Conservation (phyloP, 2,329 filamentous ascomycete species). For the Curvularia spicifera region DNA sequence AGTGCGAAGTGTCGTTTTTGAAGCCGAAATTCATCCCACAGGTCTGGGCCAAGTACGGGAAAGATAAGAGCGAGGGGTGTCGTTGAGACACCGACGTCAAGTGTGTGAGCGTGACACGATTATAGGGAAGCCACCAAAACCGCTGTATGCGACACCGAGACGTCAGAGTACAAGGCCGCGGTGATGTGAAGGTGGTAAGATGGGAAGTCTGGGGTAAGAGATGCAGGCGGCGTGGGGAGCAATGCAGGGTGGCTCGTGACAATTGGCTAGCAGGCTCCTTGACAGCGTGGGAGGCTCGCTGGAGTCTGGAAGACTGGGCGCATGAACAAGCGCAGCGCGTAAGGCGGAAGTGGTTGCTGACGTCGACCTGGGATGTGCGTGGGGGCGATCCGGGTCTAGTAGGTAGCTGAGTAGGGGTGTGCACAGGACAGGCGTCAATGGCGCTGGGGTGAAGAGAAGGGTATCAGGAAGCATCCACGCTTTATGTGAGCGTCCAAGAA, state of each 20-base stretch:
- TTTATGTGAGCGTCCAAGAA: slow-evolving; percentile 34
- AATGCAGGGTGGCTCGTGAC: slow-evolving; percentile 22
- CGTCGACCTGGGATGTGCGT: slow-evolving; percentile 11
- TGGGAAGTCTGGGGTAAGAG: slow-evolving; percentile 36
- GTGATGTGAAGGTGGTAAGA: slow-evolving; percentile 1
- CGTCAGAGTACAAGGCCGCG: slow-evolving; percentile 21
- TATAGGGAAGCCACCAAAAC: slow-evolving; percentile 14
- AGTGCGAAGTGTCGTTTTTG: slow-evolving; percentile 51
- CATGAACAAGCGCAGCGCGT: slow-evolving; percentile 31
- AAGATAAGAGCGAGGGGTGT: slow-evolving; percentile 3
- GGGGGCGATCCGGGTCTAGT: slow-evolving; percentile 10
- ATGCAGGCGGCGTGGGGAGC: slow-evolving; percentile 37
- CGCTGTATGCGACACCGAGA: slow-evolving; percentile 24
- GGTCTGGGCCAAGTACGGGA: slow-evolving; percentile 4
- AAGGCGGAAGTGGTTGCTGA: slow-evolving; percentile 30
- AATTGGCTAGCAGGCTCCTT: slow-evolving; percentile 35
- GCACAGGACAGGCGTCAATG: not conserved
- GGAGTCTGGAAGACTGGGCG: slow-evolving; percentile 25
- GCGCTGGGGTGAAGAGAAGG: slow-evolving; percentile 9
- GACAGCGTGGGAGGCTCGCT: slow-evolving; percentile 35
- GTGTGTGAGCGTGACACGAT: not conserved
- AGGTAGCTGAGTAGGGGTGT: not conserved
- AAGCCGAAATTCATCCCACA: slow-evolving; percentile 52
- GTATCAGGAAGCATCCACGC: slow-evolving; percentile 22
- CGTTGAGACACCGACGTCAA: not conserved